Evolutionary conservation across 1,284 basidiomycete species (phyloP).

Genomic region (Cryptococcus jaspeensis): DNA sequence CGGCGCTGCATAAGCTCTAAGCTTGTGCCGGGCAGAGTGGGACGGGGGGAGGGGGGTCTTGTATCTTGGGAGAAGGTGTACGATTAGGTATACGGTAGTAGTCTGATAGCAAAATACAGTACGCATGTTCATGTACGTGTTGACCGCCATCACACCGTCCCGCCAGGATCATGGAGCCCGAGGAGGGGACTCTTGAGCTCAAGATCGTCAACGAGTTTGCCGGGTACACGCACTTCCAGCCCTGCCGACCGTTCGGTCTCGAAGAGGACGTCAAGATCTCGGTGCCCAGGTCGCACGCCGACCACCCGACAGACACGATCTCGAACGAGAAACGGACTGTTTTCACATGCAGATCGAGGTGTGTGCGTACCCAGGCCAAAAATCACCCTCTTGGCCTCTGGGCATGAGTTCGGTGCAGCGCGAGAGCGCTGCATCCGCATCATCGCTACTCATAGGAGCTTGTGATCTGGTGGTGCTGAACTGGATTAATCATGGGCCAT

Average conservation of each 20-base stretch:
- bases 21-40: background rate
- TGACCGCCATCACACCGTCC: too few species aligned
- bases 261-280: conserved; percentile 23
- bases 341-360: too few species aligned
- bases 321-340: conserved; percentile 25
- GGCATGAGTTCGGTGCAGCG: too few species aligned
- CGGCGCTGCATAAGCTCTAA: conserved; percentile 28
- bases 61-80: background rate
- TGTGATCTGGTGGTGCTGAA: too few species aligned
- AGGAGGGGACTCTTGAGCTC: conserved; percentile 15
- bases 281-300: conserved; percentile 46
- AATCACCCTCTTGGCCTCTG: too few species aligned
- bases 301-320: conserved; percentile 43
- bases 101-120: too few species aligned
- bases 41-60: background rate
- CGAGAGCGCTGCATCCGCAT: too few species aligned
- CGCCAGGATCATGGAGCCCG: conserved; percentile 43
- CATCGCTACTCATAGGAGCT: too few species aligned
- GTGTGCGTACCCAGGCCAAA: too few species aligned
- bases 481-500: too few species aligned
- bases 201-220: conserved; percentile 42
- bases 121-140: too few species aligned
- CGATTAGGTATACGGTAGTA: too few species aligned
- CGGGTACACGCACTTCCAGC: conserved; percentile 28
- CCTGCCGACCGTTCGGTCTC: conserved; percentile 22